phyloP scores from a whole-genome alignment of 2,329 filamentous ascomycete genomes.

The Aspergillus niger region DNA sequence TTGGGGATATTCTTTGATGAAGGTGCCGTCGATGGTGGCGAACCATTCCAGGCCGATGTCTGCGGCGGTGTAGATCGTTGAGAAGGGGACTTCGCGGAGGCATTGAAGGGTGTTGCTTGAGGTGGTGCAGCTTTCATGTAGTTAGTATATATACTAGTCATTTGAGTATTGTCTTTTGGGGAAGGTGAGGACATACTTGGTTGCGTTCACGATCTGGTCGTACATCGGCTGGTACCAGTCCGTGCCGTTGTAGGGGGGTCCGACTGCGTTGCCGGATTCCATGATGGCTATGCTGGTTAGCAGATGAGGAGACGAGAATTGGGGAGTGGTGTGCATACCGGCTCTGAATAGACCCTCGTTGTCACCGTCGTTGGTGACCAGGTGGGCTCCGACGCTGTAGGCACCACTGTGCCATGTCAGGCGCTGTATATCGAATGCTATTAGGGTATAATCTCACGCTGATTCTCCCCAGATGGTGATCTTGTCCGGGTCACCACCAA shows the following conservation, averaged over 20 bases:
- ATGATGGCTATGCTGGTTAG: slow-evolving; percentile 28
- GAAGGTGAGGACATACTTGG: slow-evolving; percentile 20
- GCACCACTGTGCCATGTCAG: slow-evolving; percentile 26
- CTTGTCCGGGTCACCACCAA: slow-evolving; percentile 34
- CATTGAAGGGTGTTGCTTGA: slow-evolving; percentile 31
- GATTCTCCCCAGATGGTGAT: slow-evolving; percentile 43
- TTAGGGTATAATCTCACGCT: slow-evolving; percentile 22
- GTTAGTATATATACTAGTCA: not conserved
- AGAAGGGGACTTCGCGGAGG: slow-evolving; percentile 31
- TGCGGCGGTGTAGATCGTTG: slow-evolving; percentile 25
- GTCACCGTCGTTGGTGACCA: slow-evolving; percentile 32
- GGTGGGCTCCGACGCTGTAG: slow-evolving; percentile 35
- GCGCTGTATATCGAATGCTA: not conserved
- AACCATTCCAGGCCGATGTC: slow-evolving; percentile 35
- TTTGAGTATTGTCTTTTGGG: not conserved
- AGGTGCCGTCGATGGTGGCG: slow-evolving; percentile 57
- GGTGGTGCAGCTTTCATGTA: slow-evolving; percentile 25
- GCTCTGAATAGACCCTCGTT: slow-evolving; percentile 36
- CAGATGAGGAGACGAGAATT: not conserved
- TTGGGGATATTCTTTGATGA: slow-evolving; percentile 56
- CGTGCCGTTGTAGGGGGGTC: slow-evolving; percentile 36
- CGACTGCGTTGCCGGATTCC: slow-evolving; percentile 35
- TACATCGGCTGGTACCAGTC: slow-evolving; percentile 39
- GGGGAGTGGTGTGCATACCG: slow-evolving; percentile 18
- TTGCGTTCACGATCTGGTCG: slow-evolving; percentile 29